Evolutionary conservation across 352 stramenopile genomes (phyloP).

Genomic region (Bremia lactucae): DNA sequence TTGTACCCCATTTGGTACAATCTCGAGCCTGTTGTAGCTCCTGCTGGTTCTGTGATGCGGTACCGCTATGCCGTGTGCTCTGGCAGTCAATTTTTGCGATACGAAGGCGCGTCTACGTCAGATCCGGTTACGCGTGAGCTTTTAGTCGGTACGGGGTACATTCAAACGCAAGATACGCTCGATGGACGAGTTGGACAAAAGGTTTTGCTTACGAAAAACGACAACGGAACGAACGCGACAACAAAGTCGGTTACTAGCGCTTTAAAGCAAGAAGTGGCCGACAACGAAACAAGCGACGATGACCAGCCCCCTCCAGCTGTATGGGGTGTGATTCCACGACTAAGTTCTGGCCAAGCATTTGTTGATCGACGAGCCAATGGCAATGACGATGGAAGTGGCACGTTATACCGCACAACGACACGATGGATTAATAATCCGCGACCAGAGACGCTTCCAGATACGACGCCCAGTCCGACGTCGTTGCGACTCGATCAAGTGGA

Average conservation of each 20-base stretch:
- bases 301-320: constrained; percentile 12
- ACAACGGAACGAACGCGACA: constrained; percentile 1
- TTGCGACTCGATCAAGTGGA: no score
- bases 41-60: constrained; percentile 43
- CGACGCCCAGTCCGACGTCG: no score
- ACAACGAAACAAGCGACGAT: constrained; percentile 10
- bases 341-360: constrained; percentile 81
- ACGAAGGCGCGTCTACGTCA: constrained; percentile 40
- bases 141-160: constrained; percentile 38
- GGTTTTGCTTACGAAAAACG: constrained; percentile 13
- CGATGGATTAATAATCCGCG: no score
- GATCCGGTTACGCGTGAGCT: constrained; percentile 37
- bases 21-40: constrained; percentile 62
- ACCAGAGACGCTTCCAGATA: no score
- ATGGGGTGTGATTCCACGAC: constrained; percentile 55
- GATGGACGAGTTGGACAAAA: constrained; percentile 26
- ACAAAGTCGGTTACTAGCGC: not conserved
- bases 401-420: constrained; percentile 10
- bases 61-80: constrained; percentile 84
- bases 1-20: constrained; percentile 87
- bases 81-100: constrained; percentile 65
- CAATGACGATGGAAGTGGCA: constrained; percentile 25
- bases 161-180: constrained; percentile 71
- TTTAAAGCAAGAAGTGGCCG: not conserved
- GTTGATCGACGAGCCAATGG: constrained; percentile 55